Base-by-base conservation (phyloP, 371 early-diverging fungal genomes). In the Haplosporangium sp. region DNA sequence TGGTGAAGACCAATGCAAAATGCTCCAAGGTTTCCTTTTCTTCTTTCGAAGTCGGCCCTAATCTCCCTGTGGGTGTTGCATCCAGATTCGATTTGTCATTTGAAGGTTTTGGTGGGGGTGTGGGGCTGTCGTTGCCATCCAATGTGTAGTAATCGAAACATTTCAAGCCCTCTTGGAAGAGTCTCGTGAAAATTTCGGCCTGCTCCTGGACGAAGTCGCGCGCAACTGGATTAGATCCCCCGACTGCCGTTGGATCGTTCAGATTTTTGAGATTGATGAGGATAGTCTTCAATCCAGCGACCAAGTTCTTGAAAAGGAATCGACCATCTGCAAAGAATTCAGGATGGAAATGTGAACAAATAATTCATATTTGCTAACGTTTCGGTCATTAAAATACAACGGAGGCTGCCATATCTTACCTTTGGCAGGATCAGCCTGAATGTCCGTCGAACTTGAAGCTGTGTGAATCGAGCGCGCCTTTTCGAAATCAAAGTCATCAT, bases 21-120 rank as follows among this genome's bases (percentile, higher is more conserved):
- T 89, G 89, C 67, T 99, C 99, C 29, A 96, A 84, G 2, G 93
- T 90, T 66, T 99, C 98, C 72, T 95, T 96, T 65, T 95, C 95
- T 53, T 93, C 90, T 73, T 93, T 89, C 48, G 87, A 83, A 47
- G 87, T 82, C 18, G 85, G 82, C 40, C 87, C 83, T 12, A 86
- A 21, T 52, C 66, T 64, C 63, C 69, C 57, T 70, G 71, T 59
- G 77, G 83, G 57, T 53, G 69, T 51, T 13, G 73, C 69, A 16
- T 67, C 74, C 58, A 62, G 52, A 43, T 47, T 71, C 46, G 56
- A 66, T 56, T 65, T 69, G 59, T 69, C 71, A 36, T 55, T 83
- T 62, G 41, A 64, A 47, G 57, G 61, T 43, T 81, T 81, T 29
- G 74, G 62, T 18, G 62, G 43, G 5, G 73, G 48, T 23, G 67